Base-by-base conservation (phyloP, 495 filamentous ascomycete species). In the Viridothelium virens region DNA sequence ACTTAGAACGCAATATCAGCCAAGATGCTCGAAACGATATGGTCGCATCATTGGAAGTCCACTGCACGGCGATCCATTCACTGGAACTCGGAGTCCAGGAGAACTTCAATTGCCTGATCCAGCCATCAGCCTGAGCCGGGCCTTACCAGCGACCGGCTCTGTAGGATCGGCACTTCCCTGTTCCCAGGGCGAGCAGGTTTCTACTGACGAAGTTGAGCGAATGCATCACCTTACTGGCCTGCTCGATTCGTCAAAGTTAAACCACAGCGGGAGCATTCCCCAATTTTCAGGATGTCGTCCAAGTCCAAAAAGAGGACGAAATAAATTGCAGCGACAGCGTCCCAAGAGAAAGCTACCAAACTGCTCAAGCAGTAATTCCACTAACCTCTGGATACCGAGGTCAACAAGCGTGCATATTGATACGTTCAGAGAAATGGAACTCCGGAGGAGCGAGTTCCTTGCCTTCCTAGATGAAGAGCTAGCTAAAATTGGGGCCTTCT, bases 401-500 rank as follows among this genome's bases (percentile, higher is more conserved):
- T 5, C 31, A 5, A 34, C 31, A 18, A 34, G 36, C 31, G 36
- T 79, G 16, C 77, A 78, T 4, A 65, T 82, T 18, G 82, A 83
- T 66, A 73, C 75, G 25, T 80, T 79, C 68, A 78, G 74, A 18
- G 83, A 90, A 70, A 63, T 86, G 67, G 77, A 85, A 68, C 79
- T 81, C 34, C 82, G 85, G 16, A 85, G 91, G 71, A 83, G 83
- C 53, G 89, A 94, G 61, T 96, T 96, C 72, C 90, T 91, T 70
- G 75, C 73, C 0, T 96, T 90, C 70, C 76, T 96, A 53, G 90
- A 96, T 71, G 76, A 73, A 31, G 88, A 96, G 73, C 76, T 96
- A n/a, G 76, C 84, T 46, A 96, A 96, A 75, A 89, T 96, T 47
- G 91, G 96, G 70, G 74, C 80, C 0, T 96, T 96, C 74, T 96